These are phyloP conservation scores for Myxozyma kluyveri DNA, from an alignment of 805 yeast genomes.

Conservation along the genomic window DNA sequence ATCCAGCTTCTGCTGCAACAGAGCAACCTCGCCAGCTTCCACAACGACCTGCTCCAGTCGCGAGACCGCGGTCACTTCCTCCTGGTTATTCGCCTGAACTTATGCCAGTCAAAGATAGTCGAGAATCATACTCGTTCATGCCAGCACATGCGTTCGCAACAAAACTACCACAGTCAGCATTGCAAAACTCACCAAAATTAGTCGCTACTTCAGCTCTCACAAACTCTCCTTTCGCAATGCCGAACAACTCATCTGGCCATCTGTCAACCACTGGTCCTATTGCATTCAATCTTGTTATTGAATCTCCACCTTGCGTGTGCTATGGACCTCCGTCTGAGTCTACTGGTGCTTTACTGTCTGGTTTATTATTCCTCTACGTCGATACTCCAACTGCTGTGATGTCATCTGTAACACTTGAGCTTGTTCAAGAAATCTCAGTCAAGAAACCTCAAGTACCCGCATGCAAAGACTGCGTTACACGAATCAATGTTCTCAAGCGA, in stretches of 20 bases:
- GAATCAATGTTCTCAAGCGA: conserved; percentile 63
- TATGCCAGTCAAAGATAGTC: background rate
- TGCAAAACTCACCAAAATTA: background rate
- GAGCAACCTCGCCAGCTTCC: too few relatives aligned
- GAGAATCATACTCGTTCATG: background rate
- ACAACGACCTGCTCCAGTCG: background rate
- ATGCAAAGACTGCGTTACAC: conserved; percentile 59
- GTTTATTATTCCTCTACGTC: conserved; percentile 63
- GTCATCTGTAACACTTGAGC: conserved; percentile 56
- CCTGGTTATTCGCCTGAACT: background rate
- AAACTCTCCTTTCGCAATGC: background rate
- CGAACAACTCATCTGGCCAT: background rate
- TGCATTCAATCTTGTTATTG: conserved; percentile 60
- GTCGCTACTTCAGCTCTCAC: background rate
- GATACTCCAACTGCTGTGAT: conserved; percentile 45
- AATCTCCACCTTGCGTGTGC: conserved; percentile 85
- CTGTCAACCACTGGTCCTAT: conserved; percentile 39
- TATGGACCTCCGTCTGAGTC: conserved; percentile 78
- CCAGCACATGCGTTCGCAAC: background rate
- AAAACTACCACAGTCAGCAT: too few relatives aligned
- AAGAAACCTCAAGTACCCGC: conserved; percentile 60
- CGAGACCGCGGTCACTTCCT: background rate
- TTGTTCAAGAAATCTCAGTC: conserved; percentile 69
- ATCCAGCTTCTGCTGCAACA: too few relatives aligned
- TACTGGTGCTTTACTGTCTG: conserved; percentile 82